phyloP scores from a whole-genome alignment of 345 rosid species.

The Pistacia vera region DNA sequence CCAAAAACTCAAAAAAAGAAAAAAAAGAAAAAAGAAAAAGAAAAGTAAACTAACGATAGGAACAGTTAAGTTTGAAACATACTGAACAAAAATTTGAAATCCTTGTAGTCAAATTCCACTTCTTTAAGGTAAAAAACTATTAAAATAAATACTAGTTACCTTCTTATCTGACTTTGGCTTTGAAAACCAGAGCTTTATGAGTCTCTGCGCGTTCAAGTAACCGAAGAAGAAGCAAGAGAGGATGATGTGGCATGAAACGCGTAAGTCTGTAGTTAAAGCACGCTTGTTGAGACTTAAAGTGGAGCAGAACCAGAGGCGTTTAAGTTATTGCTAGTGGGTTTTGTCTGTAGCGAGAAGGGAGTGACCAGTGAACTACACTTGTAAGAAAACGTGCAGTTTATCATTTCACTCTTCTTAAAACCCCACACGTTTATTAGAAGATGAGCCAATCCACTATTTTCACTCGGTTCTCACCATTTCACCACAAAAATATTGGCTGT shows the following conservation, averaged over 20 bases:
- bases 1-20: not conserved
- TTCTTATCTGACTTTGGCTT: not conserved
- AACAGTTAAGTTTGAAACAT: not conserved
- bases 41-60: not conserved
- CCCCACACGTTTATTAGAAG: slow-evolving; percentile 8
- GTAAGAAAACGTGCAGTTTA: not conserved
- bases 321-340: not conserved
- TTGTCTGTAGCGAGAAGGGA: not conserved
- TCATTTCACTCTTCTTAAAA: not conserved
- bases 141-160: not conserved
- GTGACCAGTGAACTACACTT: not conserved
- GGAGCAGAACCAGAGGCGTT: not conserved
- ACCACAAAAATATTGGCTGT: not conserved
- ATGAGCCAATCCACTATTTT: not conserved
- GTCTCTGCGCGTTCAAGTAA: not conserved
- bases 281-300: not conserved
- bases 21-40: not conserved
- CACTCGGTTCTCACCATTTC: not conserved
- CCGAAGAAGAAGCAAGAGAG: not conserved
- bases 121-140: not conserved
- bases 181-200: not conserved
- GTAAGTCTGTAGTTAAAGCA: not conserved
- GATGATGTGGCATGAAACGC: not conserved
- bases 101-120: not conserved
- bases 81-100: not conserved